Evolutionary conservation across 2,329 filamentous ascomycete genomes (phyloP), one percentile per base, ranked within the genome.

Genomic region (Fusarium anguioides): DNA sequence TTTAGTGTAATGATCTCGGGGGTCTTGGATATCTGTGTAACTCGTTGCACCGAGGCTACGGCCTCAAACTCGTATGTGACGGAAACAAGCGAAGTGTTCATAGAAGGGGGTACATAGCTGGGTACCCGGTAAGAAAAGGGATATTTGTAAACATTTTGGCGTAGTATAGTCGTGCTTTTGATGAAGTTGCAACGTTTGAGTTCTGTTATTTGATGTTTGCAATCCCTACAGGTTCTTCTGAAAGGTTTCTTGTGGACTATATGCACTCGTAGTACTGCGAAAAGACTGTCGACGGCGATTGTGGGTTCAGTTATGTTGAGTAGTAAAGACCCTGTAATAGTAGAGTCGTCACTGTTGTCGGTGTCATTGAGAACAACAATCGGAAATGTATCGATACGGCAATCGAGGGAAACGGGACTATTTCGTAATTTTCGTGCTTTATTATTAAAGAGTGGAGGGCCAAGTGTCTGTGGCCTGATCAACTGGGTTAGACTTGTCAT

Each of bases 111-210:
- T 2, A 97, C 84, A 72, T 94, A 86, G 17, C 94, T 95, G 1
- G 90, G 89, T 29, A 98, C 86, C 42, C 97, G 83, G 67, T 93
- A 90, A 71, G 93, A 97, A 78, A 97, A 97, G 21, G 94, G 94
- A 75, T 94, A 96, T 31, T 87, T 31, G 12, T 71, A 45, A 8
- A 4, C 40, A 0, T 54, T 40, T 5, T 6, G 24, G 1, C 35
- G 7, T 0, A 72, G 18, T 4, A 18, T 41, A 0, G 23, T 48
- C 1, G 42, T 10, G 8, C 48, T 42, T n/a, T n/a, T 36, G 8
- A 72, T 45, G 3, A 72, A 53, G 1, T 45, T 31, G 27, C 65
- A 71, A 7, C 49, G 18, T 20, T 72, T 66, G 4, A 72, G 31
- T 15, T 71, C 65, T 1, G 46, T 48, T 11, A 47, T 9, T 7